Evolutionary conservation across 1,139 yeast species (phyloP).

Genomic region (Geotrichum restrictum): DNA sequence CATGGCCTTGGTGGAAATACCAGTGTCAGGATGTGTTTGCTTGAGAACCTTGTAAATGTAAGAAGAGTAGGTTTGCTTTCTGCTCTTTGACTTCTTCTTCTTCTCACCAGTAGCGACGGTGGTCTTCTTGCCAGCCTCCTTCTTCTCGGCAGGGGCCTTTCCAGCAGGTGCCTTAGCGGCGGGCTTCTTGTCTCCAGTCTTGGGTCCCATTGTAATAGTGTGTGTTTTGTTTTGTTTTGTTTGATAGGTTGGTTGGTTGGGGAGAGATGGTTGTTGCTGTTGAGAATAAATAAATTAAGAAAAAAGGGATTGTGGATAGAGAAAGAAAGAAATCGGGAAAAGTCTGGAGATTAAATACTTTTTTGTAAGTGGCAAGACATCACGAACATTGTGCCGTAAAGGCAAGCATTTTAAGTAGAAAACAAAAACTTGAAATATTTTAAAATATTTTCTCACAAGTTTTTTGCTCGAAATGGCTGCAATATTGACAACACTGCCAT

Average conservation of each 20-base stretch:
- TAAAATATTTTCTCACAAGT: no score
- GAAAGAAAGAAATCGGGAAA: constrained; percentile 15
- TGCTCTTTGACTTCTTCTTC: constrained; percentile 93
- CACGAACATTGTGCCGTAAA: no score
- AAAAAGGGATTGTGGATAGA: constrained; percentile 26
- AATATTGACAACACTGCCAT: no score
- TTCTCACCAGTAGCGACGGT: constrained; percentile 59
- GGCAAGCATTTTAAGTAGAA: background rate
- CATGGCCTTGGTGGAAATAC: constrained; percentile 99
- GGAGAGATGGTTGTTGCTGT: background rate
- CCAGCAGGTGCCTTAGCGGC: constrained; percentile 72
- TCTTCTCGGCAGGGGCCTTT: constrained; percentile 89
- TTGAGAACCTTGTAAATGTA: constrained; percentile 97
- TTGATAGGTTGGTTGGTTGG: constrained; percentile 1
- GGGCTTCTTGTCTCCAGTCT: constrained; percentile 79
- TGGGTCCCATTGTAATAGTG: constrained; percentile 70
- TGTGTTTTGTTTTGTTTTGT: background rate
- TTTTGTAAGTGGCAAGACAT: background rate
- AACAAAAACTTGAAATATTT: no score
- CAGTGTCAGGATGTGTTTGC: constrained; percentile 99
- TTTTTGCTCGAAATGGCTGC: no score
- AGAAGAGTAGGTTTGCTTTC: constrained; percentile 98
- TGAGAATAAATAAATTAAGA: constrained; percentile 21
- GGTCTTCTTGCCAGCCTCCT: constrained; percentile 94
- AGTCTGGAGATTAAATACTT: constrained; percentile 9